phyloP scores from a whole-genome alignment of 2,329 filamentous ascomycete species.

The Colletotrichum navitas region DNA sequence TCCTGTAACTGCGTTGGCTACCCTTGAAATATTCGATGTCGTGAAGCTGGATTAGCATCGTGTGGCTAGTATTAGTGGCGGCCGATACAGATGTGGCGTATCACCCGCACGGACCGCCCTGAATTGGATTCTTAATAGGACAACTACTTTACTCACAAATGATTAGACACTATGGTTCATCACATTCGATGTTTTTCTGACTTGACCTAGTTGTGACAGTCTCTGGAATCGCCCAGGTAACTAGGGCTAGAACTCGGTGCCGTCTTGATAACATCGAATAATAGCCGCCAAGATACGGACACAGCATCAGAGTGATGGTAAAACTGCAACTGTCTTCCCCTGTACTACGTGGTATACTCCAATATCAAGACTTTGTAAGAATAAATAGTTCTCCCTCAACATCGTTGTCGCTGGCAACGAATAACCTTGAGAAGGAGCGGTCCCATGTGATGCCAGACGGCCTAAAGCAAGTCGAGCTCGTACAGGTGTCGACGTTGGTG shows the following conservation, averaged over 20 bases:
- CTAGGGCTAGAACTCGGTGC: background rate
- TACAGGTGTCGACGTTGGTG: slow-evolving; percentile 49
- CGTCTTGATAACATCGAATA: too few relatives aligned
- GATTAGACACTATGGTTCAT: too few relatives aligned
- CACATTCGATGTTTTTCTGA: rapidly evolving
- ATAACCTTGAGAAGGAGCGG: slow-evolving; percentile 43
- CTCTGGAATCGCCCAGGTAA: background rate
- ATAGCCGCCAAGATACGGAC: too few relatives aligned
- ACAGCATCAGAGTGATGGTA: too few relatives aligned
- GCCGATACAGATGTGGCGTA: too few relatives aligned
- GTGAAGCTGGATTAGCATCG: too few relatives aligned
- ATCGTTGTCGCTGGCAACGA: slow-evolving; percentile 46
- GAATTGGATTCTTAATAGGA: too few relatives aligned
- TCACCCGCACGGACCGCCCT: too few relatives aligned
- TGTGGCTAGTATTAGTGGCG: too few relatives aligned
- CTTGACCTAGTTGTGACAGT: background rate
- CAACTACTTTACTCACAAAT: too few relatives aligned
- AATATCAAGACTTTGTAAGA: slow-evolving; percentile 22
- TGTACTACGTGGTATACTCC: background rate
- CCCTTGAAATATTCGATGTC: background rate
- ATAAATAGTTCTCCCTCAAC: slow-evolving; percentile 46
- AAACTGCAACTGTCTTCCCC: background rate
- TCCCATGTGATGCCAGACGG: slow-evolving; percentile 46
- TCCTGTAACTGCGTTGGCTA: background rate
- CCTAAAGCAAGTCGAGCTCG: slow-evolving; percentile 44